phyloP scores from a whole-genome alignment of 2,329 filamentous ascomycete genomes.

The Coleophoma crateriformis region DNA sequence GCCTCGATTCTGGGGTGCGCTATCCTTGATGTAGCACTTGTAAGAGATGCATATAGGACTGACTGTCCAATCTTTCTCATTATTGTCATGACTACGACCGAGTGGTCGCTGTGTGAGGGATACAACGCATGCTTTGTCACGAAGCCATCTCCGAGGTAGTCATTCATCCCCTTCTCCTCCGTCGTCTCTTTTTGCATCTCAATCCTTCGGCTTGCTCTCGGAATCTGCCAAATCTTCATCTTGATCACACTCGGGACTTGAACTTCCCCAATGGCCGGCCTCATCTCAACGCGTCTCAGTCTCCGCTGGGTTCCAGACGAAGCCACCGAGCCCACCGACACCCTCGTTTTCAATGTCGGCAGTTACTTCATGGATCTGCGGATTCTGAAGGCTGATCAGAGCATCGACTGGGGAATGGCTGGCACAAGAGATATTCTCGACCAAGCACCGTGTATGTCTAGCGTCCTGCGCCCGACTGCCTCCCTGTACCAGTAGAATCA shows the following conservation, averaged over 20 bases:
- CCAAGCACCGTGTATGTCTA: slow-evolving; percentile 27
- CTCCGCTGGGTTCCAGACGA: slow-evolving; percentile 35
- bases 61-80: background rate
- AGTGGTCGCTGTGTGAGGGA: too few relatives aligned
- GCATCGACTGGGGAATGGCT: slow-evolving; percentile 37
- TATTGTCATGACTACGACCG: too few relatives aligned
- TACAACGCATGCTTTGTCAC: too few relatives aligned
- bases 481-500: background rate
- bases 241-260: too few relatives aligned
- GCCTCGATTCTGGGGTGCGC: background rate
- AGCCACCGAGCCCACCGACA: slow-evolving; percentile 35
- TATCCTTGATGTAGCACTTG: background rate
- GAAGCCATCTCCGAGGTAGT: too few relatives aligned
- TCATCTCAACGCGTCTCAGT: slow-evolving; percentile 33
- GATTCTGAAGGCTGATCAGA: slow-evolving; percentile 27
- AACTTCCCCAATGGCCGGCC: slow-evolving; percentile 9
- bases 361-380: slow-evolving; percentile 37
- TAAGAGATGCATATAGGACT: background rate
- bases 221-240: too few relatives aligned
- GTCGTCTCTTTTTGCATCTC: background rate
- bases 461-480: background rate
- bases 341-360: slow-evolving; percentile 34
- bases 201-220: background rate
- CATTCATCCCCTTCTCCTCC: too few relatives aligned
- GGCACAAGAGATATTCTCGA: slow-evolving; percentile 32